phyloP scores from a whole-genome alignment of 495 filamentous ascomycete genomes.

The Haplographium delicatum region DNA sequence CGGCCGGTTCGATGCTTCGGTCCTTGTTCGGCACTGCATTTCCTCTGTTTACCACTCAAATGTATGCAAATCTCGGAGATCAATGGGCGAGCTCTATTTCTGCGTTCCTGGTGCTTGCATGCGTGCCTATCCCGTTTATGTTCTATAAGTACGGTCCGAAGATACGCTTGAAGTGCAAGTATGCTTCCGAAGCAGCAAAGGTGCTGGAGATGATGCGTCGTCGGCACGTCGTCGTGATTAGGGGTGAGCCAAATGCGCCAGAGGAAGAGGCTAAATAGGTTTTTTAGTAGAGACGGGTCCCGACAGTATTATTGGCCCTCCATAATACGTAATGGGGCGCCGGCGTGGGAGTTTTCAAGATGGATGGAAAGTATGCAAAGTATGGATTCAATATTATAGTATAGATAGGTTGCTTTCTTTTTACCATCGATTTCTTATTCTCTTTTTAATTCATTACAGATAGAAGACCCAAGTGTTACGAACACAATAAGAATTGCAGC shows the following conservation, averaged over 20 bases:
- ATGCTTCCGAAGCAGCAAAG: constrained; percentile 57
- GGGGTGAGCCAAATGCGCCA: constrained; percentile 22
- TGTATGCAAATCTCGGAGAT: constrained; percentile 71
- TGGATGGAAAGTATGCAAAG: background rate
- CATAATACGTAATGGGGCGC: constrained; percentile 6
- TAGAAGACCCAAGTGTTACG: background rate
- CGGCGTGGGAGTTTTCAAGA: background rate
- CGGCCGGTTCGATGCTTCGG: constrained; percentile 65
- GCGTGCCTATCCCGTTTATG: constrained; percentile 74
- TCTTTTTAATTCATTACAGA: background rate
- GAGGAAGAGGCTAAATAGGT: constrained; percentile 16
- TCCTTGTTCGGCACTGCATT: constrained; percentile 72
- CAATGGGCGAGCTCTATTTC: constrained; percentile 78
- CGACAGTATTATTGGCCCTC: constrained; percentile 9
- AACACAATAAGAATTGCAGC: too few relatives aligned
- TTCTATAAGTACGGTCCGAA: constrained; percentile 69
- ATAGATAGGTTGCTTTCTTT: background rate
- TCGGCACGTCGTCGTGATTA: constrained; percentile 22
- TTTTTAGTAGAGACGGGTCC: constrained; percentile 6
- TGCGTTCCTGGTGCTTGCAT: constrained; percentile 69
- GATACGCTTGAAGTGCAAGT: constrained; percentile 69
- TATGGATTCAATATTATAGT: background rate
- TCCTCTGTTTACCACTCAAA: constrained; percentile 73
- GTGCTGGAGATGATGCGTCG: constrained; percentile 39
- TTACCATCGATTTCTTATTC: background rate